Evolutionary conservation across 1,284 basidiomycete species (phyloP), one percentile per base, ranked within the genome.

Genomic region (Heterobasidion irregulare): DNA sequence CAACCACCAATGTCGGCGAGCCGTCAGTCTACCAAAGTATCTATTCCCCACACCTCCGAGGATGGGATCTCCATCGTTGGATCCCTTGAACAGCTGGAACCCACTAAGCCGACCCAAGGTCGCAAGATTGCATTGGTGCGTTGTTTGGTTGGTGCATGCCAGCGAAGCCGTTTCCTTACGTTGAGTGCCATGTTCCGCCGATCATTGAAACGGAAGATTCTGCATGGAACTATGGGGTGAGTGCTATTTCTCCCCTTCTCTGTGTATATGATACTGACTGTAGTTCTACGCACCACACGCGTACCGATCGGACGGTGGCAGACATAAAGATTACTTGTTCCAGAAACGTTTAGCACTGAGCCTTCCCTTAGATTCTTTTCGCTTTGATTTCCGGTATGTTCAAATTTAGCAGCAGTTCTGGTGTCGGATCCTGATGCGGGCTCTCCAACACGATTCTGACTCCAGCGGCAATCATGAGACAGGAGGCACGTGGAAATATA

Each of bases 321-420:
- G 88, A 61, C 89, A 91, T 66, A 90, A 90, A 62, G 86, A 93
- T 66, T 92, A 92, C 70, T 69, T 90, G 52, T 92, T 86, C 71
- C 86, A 89, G 68, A 84, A 83, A 62, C 79, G 76, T n/a, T 78
- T 92, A 10, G 87, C 84, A 0, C 65, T 70, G 26, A 74, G 72
- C n/a, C 68, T 92, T 7, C 84, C 87, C 0, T 66, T 89, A 33
- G 89, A 92, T 66, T 89, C 87, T 1, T 90, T 92, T 65, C 78
- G 89, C 36, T 91, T 93, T 64, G 90, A 93, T 65, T 93, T 93
- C 69, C 78, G 89, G 88, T 88, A 62, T 56, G 53, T 6, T 9
- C 34, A 43, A 35, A 46, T 9, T 33, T n/a, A 26, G 53, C 26
- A 5, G 4, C 26, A 26, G 26, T 26, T 26, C 26, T 26, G 26